Evolutionary conservation across 352 stramenopile genomes (phyloP).

Genomic region (Aphanomyces invadans): DNA sequence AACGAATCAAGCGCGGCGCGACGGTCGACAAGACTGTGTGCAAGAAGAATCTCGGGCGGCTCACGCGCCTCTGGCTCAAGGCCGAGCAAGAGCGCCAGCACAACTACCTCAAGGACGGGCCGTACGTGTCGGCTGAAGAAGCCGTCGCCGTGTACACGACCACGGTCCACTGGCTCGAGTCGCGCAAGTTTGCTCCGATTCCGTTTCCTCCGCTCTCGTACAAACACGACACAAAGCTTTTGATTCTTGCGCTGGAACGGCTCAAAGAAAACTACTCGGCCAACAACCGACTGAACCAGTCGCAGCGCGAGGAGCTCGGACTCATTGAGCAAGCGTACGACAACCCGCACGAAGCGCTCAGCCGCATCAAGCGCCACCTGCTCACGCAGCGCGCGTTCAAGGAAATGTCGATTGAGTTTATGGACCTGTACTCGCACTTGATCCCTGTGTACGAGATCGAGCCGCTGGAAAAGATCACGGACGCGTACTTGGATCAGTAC

Average conservation of each 20-base stretch:
- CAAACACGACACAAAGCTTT: constrained; percentile 99
- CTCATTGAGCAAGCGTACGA: constrained; percentile 99
- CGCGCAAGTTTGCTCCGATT: constrained; percentile 98
- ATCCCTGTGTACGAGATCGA: constrained; percentile 99
- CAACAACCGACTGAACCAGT: constrained; percentile 97
- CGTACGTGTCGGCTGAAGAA: constrained; percentile 98
- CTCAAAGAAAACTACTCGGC: constrained; percentile 99
- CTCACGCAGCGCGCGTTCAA: constrained; percentile 99
- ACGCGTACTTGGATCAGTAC: constrained; percentile 99
- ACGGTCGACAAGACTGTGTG: constrained; percentile 99
- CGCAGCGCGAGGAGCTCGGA: constrained; percentile 96
- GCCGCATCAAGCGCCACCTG: constrained; percentile 98
- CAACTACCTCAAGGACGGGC: constrained; percentile 99
- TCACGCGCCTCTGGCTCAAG: constrained; percentile 99
- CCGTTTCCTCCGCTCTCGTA: constrained; percentile 99
- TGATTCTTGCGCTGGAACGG: constrained; percentile 98
- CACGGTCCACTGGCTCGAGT: constrained; percentile 99
- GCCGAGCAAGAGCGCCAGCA: constrained; percentile 99
- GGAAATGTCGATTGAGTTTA: constrained; percentile 99
- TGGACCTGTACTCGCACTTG: constrained; percentile 99
- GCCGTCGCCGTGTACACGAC: constrained; percentile 99
- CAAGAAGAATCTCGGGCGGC: constrained; percentile 98
- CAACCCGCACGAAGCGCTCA: constrained; percentile 98
- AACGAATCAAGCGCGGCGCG: constrained; percentile 98
- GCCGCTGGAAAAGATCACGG: constrained; percentile 99